Conservation (phyloP, 768 basidiomycete genomes). For the Tulasnella sp. region DNA sequence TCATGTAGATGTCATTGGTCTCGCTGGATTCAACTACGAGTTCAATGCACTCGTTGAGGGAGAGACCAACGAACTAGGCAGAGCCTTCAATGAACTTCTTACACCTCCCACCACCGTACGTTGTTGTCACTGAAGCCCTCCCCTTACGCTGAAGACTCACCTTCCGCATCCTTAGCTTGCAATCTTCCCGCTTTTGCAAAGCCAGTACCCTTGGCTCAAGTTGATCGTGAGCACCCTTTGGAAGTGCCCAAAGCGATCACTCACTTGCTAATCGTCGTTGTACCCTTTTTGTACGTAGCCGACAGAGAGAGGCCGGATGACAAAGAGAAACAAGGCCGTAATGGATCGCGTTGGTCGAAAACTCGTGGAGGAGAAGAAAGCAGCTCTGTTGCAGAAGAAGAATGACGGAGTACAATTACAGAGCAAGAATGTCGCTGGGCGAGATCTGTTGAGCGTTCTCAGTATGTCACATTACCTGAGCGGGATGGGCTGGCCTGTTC, state of each 20-base stretch:
- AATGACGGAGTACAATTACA: conserved; percentile 20
- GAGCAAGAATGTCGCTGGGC: conserved; percentile 25
- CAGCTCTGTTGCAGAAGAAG: conserved; percentile 19
- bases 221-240: not conserved
- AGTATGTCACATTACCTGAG: conserved; percentile 20
- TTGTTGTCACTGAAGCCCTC: not conserved
- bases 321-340: not conserved
- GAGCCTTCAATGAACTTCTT: conserved; percentile 26
- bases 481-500: not conserved
- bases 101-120: not conserved
- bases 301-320: not conserved
- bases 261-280: not conserved
- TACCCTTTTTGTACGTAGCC: not conserved
- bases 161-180: not conserved
- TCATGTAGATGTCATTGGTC: conserved; percentile 23
- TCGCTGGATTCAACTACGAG: conserved; percentile 28
- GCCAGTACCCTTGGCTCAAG: not conserved
- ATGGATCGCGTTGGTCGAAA: conserved; percentile 19
- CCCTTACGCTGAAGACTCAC: not conserved
- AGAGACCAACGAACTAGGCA: conserved; percentile 25
- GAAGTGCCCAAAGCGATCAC: not conserved
- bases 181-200: not conserved
- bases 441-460: conserved; percentile 28
- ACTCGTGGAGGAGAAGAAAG: conserved; percentile 27
- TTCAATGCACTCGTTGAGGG: conserved; percentile 27